Evolutionary conservation across 2,329 filamentous ascomycete genomes (phyloP).

Genomic region (Ambrosiella beaveri): DNA sequence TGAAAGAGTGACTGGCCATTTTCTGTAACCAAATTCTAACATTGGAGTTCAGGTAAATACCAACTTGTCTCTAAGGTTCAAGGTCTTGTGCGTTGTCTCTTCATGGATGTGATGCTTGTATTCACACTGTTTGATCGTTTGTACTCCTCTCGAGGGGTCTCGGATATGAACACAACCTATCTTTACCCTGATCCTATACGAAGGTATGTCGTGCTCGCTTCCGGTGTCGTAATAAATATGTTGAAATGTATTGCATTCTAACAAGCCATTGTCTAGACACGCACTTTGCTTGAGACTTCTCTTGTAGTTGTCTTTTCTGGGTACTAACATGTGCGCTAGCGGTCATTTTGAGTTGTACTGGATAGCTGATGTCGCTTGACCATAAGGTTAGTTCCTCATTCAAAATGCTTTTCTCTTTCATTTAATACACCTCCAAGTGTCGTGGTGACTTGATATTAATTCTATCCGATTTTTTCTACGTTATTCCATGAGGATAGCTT

Average conservation of each 20-base stretch:
- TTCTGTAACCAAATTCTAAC: constrained; percentile 18
- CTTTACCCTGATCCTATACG: constrained; percentile 12
- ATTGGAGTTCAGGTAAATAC: constrained; percentile 20
- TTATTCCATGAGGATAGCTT: neutral
- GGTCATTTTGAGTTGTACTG: too few relatives aligned
- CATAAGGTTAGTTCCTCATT: neutral
- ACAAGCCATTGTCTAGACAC: neutral
- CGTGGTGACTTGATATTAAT: neutral
- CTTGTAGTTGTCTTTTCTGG: neutral
- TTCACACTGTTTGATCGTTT: constrained; percentile 43
- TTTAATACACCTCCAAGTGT: neutral
- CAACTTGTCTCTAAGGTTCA: constrained; percentile 13
- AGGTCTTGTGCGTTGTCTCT: constrained; percentile 5
- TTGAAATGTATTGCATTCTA: neutral
- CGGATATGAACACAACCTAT: constrained; percentile 33
- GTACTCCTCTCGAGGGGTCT: constrained; percentile 19
- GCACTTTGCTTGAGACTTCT: neutral
- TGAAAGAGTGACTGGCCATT: constrained; percentile 15
- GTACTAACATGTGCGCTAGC: neutral
- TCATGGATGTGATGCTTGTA: constrained; percentile 25
- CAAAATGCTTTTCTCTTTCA: neutral
- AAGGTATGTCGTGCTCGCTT: neutral
- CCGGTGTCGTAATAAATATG: neutral
- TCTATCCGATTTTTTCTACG: neutral
- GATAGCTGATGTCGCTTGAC: neutral